Evolutionary conservation across 805 yeast genomes (phyloP).

Genomic region (Lipomyces chichibuensis): DNA sequence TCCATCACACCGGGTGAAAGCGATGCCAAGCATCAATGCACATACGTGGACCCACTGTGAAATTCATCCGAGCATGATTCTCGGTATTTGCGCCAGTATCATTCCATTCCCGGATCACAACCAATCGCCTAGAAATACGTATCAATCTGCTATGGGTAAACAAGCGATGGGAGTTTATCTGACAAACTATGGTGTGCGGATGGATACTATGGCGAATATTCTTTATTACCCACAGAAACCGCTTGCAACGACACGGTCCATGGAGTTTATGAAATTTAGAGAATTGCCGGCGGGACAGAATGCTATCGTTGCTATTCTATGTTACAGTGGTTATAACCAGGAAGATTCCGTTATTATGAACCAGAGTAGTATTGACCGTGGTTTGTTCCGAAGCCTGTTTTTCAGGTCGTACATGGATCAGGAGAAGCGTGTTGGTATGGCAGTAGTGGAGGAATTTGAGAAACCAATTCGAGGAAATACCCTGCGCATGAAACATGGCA

Average conservation of each 20-base stretch:
- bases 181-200: conserved; percentile 92
- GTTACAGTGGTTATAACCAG: conserved; percentile 98
- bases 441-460: conserved; percentile 96
- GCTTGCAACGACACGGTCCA: conserved; percentile 93
- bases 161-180: conserved; percentile 99
- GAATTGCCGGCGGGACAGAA: conserved; percentile 99
- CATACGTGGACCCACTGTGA: conserved; percentile 98
- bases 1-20: conserved; percentile 85
- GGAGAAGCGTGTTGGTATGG: conserved; percentile 98
- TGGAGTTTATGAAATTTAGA: conserved; percentile 96
- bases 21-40: conserved; percentile 60
- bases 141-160: conserved; percentile 99
- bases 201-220: conserved; percentile 99
- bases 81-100: conserved; percentile 97
- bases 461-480: conserved; percentile 96
- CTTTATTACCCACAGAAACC: conserved; percentile 98
- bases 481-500: conserved; percentile 93
- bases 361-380: conserved; percentile 95
- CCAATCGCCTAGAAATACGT: conserved; percentile 98
- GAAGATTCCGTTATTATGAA: conserved; percentile 99
- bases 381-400: conserved; percentile 91
- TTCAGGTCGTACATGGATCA: conserved; percentile 98
- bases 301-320: conserved; percentile 96
- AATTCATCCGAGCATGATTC: conserved; percentile 97
- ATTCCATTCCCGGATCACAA: conserved; percentile 99